Conservation (phyloP, 495 filamentous ascomycete genomes). For the Trichoderma erinaceum region DNA sequence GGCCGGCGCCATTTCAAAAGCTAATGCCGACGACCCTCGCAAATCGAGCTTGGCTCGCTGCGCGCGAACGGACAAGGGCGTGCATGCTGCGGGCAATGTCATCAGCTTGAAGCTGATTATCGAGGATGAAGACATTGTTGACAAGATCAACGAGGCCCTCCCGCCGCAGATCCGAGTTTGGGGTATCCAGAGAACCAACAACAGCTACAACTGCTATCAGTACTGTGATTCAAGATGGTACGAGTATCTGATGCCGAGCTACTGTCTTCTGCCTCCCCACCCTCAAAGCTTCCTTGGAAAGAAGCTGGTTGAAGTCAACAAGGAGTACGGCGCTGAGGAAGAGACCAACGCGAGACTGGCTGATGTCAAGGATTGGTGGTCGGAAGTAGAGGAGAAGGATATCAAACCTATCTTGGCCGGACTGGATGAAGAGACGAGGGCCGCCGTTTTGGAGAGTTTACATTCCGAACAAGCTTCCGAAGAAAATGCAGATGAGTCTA, state of each 20-base stretch:
- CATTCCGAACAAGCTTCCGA: slow-evolving; percentile 19
- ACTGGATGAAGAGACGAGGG: slow-evolving; percentile 37
- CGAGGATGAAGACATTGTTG: slow-evolving; percentile 77
- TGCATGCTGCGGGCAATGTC: slow-evolving; percentile 94
- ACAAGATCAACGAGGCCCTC: slow-evolving; percentile 83
- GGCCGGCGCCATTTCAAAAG: slow-evolving; percentile 89
- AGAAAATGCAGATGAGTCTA: slow-evolving; percentile 16
- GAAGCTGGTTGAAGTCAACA: slow-evolving; percentile 64
- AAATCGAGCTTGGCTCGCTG: slow-evolving; percentile 93
- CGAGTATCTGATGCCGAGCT: slow-evolving; percentile 90
- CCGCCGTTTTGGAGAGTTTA: slow-evolving; percentile 37
- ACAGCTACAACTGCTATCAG: slow-evolving; percentile 85
- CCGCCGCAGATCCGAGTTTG: slow-evolving; percentile 87
- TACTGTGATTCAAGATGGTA: slow-evolving; percentile 91
- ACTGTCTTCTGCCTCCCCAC: slow-evolving; percentile 86
- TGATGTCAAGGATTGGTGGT: slow-evolving; percentile 77
- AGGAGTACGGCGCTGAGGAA: slow-evolving; percentile 63
- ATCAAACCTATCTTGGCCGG: slow-evolving; percentile 64
- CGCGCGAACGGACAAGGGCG: slow-evolving; percentile 94
- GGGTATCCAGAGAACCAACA: slow-evolving; percentile 79
- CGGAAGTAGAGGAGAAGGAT: slow-evolving; percentile 64
- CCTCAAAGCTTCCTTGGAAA: slow-evolving; percentile 77
- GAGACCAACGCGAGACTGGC: slow-evolving; percentile 60
- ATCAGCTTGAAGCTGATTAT: slow-evolving; percentile 94
- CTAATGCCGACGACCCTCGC: slow-evolving; percentile 91